Evolutionary conservation across 1,284 basidiomycete genomes (phyloP), one percentile per base, ranked within the genome.

Genomic region (Wallemia mellicola): DNA sequence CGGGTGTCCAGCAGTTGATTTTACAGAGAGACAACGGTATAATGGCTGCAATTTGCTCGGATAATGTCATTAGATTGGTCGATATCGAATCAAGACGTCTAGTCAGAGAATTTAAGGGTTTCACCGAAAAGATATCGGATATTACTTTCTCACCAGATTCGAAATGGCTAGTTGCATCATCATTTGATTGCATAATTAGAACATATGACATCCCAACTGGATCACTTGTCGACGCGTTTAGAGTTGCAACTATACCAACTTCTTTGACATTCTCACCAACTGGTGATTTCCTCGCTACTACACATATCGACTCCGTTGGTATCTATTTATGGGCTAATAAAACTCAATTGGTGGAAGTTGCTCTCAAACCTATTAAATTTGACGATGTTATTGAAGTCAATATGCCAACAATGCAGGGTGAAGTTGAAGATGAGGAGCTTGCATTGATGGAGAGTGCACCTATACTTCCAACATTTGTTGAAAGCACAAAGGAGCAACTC

Each of bases 191-290:
- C 1, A 76, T 84, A 58, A 85, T 98, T 64, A 80, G 94, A 56
- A 98, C 94, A 0, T 98, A 88, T 68, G 94, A 99, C 68, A 78
- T 99, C 24, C 92, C 94, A 0, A 88, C 88, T 11, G 87, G 89
- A 1, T 76, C 80, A 27, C 74, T 98, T 32, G 85, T 99, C 59
- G 88, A 98, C 67, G 86, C 82, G 0, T 98, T 98, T 75, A 77
- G 79, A 59, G 87, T 87, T 1, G 73, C 83, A n/a, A 87, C 82
- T 63, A 79, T 94, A 22, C 87, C 91, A 1, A 92, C 87, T 0
- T 87, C 82, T 65, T 70, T 99, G 24, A 77, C 86, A 0, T 94
- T 98, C 68, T 95, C 88, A 0, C 94, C 94, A 0, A 84, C 87
- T 0, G 83, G 84, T 61, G 94, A 98, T 69, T 98, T 99, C 71